phyloP scores from a whole-genome alignment of 768 basidiomycete genomes.

The Kwoniella sp. region DNA sequence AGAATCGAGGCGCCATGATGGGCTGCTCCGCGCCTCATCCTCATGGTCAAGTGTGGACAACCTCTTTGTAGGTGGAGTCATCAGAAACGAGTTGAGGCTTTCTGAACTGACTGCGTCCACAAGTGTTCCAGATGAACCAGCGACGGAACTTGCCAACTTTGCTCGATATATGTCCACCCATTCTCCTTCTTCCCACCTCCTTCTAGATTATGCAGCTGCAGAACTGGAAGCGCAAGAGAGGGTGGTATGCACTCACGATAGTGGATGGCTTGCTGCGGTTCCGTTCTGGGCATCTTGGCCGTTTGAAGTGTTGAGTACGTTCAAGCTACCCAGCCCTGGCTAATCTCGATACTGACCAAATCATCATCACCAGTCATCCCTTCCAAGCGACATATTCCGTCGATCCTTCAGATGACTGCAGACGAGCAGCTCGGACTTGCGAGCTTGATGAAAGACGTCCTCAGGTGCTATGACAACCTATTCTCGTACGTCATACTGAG shows the following conservation, averaged over 20 bases:
- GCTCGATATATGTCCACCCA: constrained; percentile 58
- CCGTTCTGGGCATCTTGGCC: constrained; percentile 98
- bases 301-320: constrained; percentile 67
- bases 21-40: constrained; percentile 94
- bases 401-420: constrained; percentile 64
- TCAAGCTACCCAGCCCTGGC: not conserved
- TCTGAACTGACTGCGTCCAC: not conserved
- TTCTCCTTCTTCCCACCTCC: constrained; percentile 56
- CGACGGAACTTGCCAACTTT: constrained; percentile 67
- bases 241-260: constrained; percentile 59
- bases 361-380: not conserved
- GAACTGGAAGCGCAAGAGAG: constrained; percentile 66
- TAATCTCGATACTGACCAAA: not conserved
- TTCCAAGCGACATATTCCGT: constrained; percentile 60
- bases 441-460: constrained; percentile 60
- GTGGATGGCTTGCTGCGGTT: constrained; percentile 80
- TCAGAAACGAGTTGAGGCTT: not conserved
- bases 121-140: constrained; percentile 54
- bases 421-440: constrained; percentile 64
- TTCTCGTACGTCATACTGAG: no score
- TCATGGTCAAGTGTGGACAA: constrained; percentile 66
- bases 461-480: constrained; percentile 50
- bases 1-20: constrained; percentile 94
- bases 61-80: not conserved
- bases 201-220: constrained; percentile 76